phyloP scores from a whole-genome alignment of 164 flowering plant species.

The Dillenia turbinata region DNA sequence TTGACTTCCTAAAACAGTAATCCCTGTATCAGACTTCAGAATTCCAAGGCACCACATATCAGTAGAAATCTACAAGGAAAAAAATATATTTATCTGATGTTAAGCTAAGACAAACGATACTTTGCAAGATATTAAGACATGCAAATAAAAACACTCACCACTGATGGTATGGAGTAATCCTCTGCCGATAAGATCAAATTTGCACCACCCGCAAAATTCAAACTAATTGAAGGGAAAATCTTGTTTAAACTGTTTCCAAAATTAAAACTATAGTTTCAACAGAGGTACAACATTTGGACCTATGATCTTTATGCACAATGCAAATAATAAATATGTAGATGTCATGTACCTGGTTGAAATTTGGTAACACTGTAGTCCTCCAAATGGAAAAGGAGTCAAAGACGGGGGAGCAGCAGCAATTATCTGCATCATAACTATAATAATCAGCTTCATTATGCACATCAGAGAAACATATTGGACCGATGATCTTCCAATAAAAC shows the following conservation, averaged over 20 bases:
- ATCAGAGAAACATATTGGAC: too few species aligned
- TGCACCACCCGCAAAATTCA: constrained; percentile 84
- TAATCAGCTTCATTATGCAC: neutral
- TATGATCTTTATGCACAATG: too few species aligned
- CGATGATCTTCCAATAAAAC: too few species aligned
- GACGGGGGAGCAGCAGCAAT: constrained; percentile 42
- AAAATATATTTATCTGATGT: too few species aligned
- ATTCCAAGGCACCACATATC: constrained; percentile 92
- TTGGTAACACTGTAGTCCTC: constrained; percentile 64
- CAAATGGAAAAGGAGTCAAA: constrained; percentile 34
- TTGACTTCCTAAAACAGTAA: constrained; percentile 93
- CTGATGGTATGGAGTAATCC: constrained; percentile 64
- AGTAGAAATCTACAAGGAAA: constrained; percentile 48
- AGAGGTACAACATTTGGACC: too few species aligned
- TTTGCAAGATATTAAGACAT: too few species aligned
- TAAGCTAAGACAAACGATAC: too few species aligned
- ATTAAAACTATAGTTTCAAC: neutral
- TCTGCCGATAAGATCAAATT: constrained; percentile 65
- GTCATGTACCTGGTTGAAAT: constrained; percentile 46
- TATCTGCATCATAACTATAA: constrained; percentile 39
- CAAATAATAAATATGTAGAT: too few species aligned
- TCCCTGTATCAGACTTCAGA: constrained; percentile 60
- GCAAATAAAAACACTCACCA: constrained; percentile 37
- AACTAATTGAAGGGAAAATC: constrained; percentile 65
- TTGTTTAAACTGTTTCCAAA: constrained; percentile 43